Conservation (phyloP, 23 red algal species). For the Gracilaria vermiculophylla region DNA sequence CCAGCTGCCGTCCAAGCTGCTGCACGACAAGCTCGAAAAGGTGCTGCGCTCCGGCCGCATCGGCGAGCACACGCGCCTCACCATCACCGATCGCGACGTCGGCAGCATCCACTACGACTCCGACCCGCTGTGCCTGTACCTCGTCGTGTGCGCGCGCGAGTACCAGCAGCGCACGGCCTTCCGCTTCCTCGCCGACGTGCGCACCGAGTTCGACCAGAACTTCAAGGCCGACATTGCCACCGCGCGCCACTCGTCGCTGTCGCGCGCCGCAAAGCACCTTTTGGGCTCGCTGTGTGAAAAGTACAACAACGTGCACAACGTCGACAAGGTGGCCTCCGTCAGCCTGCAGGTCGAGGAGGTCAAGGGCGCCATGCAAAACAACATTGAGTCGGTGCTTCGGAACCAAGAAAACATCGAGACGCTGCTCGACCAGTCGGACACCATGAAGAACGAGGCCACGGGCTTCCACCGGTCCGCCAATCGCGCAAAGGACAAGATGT, state of each 20-base stretch:
- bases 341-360: slow-evolving; percentile 87
- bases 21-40: slow-evolving; percentile 70
- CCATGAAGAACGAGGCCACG: slow-evolving; percentile 80
- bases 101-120: slow-evolving; percentile 88
- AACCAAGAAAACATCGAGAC: slow-evolving; percentile 86
- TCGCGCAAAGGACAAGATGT: slow-evolving; percentile 84
- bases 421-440: slow-evolving; percentile 80
- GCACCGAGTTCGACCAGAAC: slow-evolving; percentile 65
- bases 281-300: slow-evolving; percentile 56
- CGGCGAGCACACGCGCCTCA: slow-evolving; percentile 80
- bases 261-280: slow-evolving; percentile 47
- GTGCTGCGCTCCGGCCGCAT: slow-evolving; percentile 70
- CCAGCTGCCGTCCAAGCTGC: slow-evolving; percentile 39
- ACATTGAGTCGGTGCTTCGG: slow-evolving; percentile 77
- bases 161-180: slow-evolving; percentile 90
- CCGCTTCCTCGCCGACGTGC: slow-evolving; percentile 74
- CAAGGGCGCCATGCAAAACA: slow-evolving; percentile 88
- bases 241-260: slow-evolving; percentile 50
- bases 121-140: slow-evolving; percentile 74
- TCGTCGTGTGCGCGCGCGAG: slow-evolving; percentile 60
- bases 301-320: slow-evolving; percentile 55
- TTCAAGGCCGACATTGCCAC: slow-evolving; percentile 58
- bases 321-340: slow-evolving; percentile 79
- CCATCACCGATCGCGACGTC: slow-evolving; percentile 80
- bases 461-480: slow-evolving; percentile 76